A percentile compares a stretch with the other conserved stretches of the same genome.
These are phyloP conservation scores for Kwoniella sp. DNA, from an alignment of 768 basidiomycete species.

Conservation along the genomic window DNA sequence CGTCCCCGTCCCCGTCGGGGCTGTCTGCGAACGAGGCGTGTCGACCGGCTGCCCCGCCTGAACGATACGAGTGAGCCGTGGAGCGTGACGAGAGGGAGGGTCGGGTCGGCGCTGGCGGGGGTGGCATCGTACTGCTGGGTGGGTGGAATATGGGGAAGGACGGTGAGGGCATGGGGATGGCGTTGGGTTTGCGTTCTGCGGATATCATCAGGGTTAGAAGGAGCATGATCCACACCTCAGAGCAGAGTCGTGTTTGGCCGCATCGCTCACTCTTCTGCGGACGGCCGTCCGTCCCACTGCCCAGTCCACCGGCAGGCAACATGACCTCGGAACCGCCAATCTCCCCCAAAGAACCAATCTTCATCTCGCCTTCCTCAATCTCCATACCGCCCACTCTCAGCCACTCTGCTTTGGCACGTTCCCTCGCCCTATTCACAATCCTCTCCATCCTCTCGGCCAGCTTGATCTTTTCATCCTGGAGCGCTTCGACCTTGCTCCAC, in stretches of 20 bases:
- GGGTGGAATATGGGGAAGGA: constrained; percentile 16
- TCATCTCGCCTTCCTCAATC: constrained; percentile 25
- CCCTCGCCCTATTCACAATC: constrained; percentile 39
- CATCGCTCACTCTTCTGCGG: constrained; percentile 37
- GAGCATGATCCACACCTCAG: background rate
- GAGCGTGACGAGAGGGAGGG: constrained; percentile 16
- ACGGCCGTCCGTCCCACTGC: constrained; percentile 26
- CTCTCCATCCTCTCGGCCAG: constrained; percentile 40
- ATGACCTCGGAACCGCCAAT: constrained; percentile 32
- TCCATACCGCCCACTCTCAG: constrained; percentile 44
- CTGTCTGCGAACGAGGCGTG: too few species aligned
- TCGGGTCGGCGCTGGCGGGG: constrained; percentile 17
- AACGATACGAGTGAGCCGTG: too few species aligned
- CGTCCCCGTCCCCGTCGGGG: constrained; percentile 1
- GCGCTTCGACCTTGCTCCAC: constrained; percentile 43
- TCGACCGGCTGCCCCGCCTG: too few species aligned
- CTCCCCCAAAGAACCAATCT: constrained; percentile 21
- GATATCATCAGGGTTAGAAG: constrained; percentile 1
- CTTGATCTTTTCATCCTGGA: constrained; percentile 45
- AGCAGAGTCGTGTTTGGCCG: too few species aligned
- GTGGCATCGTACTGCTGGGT: constrained; percentile 21
- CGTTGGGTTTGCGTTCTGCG: constrained; percentile 37
- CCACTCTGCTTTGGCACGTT: constrained; percentile 46
- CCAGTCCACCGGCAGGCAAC: constrained; percentile 32
- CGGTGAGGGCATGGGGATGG: constrained; percentile 24